Evolutionary conservation across 2,329 filamentous ascomycete species (phyloP).

Genomic region (Epichloe glyceriae): DNA sequence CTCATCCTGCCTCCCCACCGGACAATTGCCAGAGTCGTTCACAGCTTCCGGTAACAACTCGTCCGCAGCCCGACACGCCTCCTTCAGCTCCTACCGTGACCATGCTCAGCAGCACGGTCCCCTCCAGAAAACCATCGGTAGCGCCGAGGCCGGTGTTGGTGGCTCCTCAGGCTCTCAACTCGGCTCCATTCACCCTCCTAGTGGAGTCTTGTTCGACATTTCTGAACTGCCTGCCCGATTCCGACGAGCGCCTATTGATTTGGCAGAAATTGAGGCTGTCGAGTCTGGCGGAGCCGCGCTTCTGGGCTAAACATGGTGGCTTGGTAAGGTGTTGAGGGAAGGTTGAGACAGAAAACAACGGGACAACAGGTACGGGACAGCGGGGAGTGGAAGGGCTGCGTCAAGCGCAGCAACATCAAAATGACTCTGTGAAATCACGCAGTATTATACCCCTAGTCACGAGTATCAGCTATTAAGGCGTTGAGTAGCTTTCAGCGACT

Average conservation of each 20-base stretch:
- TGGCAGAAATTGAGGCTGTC: slow-evolving; percentile 86
- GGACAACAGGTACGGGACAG: not conserved
- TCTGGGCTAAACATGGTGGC: slow-evolving; percentile 26
- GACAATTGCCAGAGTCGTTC: slow-evolving; percentile 46
- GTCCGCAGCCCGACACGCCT: slow-evolving; percentile 33
- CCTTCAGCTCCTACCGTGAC: slow-evolving; percentile 66
- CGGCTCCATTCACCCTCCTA: slow-evolving; percentile 55
- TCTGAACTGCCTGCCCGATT: slow-evolving; percentile 79
- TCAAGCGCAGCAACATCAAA: not conserved
- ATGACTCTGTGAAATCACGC: not conserved
- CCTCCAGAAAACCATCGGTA: slow-evolving; percentile 44
- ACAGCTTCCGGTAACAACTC: slow-evolving; percentile 19
- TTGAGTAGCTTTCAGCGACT: not conserved
- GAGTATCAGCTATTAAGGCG: not conserved
- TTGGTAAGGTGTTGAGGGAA: not conserved
- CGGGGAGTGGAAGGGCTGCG: not conserved
- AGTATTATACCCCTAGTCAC: not conserved
- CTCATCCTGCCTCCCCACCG: slow-evolving; percentile 57
- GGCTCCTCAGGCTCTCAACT: slow-evolving; percentile 54
- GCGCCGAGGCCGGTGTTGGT: slow-evolving; percentile 34
- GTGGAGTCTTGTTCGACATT: slow-evolving; percentile 77
- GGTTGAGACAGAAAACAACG: not conserved
- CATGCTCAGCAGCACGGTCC: slow-evolving; percentile 69
- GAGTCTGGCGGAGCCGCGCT: slow-evolving; percentile 76
- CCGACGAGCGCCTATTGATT: slow-evolving; percentile 57